Base-by-base conservation (phyloP, 2,329 filamentous ascomycete genomes). In the Neurospora crassa region DNA sequence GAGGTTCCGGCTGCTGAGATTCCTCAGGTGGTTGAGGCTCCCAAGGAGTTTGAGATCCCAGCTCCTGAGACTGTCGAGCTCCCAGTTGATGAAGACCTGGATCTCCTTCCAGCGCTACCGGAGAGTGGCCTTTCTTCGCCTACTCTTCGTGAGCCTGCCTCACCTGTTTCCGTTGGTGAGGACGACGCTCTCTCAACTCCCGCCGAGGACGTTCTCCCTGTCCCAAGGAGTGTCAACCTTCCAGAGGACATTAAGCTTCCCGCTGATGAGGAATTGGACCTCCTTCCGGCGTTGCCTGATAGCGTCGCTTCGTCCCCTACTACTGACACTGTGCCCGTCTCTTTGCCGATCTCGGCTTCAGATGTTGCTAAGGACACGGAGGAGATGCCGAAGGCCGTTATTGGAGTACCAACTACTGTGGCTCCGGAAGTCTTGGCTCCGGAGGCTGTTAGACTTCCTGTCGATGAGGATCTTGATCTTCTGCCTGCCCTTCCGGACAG, bases 401-500 rank as follows among this genome's bases (percentile, higher is more conserved):
- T 24, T 29, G 29, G 5, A 29, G 29, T 29, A 29, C 29, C 29
- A 29, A 5, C 29, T 24, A 53, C 3, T 5, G 20, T 18, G 14
- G 11, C 5, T 3, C 5, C 7, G 24, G 47, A 59, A 24, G 4
- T 24, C 2, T 4, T 29, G 29, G 3, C 29, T 29, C 29, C 29
- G 29, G 29, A 29, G 29, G 29, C 29, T 29, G 4, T 29, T 29
- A 29, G 4, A 29, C 47, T 63, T 2, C 53, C 53, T 1, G 29
- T n/a, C 2, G 47, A 59, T 14, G 5, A 72, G 7, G 69, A 68
- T 8, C 47, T 73, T 24, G 47, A 67, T 10, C 24, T 69, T 12
- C 24, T 74, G 14, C 70, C 68, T 5, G 70, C 72, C 2, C 72
- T 73, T 5, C 72, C 73, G 0, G 69, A 72, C 8, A 74, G 73